phyloP scores from a whole-genome alignment of 768 basidiomycete species.

The Rhizopogon sp. region DNA sequence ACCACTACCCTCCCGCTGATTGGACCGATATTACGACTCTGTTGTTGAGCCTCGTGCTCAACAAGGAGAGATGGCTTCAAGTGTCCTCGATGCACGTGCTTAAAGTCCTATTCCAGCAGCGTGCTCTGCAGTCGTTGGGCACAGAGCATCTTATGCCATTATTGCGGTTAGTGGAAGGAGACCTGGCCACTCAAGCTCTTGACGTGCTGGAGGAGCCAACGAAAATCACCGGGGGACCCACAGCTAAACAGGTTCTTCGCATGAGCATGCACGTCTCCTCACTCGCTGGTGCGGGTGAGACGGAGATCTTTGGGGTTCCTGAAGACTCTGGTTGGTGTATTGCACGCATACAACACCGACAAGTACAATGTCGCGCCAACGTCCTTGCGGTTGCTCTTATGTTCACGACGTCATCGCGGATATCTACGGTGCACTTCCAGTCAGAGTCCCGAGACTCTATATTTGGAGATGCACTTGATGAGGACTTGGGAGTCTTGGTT shows the following conservation, averaged over 20 bases:
- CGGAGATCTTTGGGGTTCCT: constrained; percentile 78
- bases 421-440: constrained; percentile 71
- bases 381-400: constrained; percentile 84
- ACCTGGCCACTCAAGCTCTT: constrained; percentile 78
- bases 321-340: constrained; percentile 86
- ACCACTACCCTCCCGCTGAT: constrained; percentile 71
- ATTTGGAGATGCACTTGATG: constrained; percentile 37
- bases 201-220: constrained; percentile 94
- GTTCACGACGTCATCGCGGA: constrained; percentile 63
- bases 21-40: constrained; percentile 82
- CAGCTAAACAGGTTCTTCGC: constrained; percentile 81
- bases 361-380: constrained; percentile 66
- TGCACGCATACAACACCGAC: constrained; percentile 56
- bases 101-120: constrained; percentile 83
- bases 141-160: constrained; percentile 90
- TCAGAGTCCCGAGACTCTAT: constrained; percentile 39
- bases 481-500: constrained; percentile 74
- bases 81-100: constrained; percentile 83
- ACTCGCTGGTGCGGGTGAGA: constrained; percentile 45
- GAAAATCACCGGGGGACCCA: constrained; percentile 68
- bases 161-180: constrained; percentile 81
- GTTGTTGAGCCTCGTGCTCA: constrained; percentile 83
- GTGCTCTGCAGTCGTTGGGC: constrained; percentile 69
- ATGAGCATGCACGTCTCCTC: constrained; percentile 79
- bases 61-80: constrained; percentile 75